Evolutionary conservation across 106 monocot genomes (phyloP), one percentile per base, ranked within the genome.

Genomic region (Ottelia alismoides): DNA sequence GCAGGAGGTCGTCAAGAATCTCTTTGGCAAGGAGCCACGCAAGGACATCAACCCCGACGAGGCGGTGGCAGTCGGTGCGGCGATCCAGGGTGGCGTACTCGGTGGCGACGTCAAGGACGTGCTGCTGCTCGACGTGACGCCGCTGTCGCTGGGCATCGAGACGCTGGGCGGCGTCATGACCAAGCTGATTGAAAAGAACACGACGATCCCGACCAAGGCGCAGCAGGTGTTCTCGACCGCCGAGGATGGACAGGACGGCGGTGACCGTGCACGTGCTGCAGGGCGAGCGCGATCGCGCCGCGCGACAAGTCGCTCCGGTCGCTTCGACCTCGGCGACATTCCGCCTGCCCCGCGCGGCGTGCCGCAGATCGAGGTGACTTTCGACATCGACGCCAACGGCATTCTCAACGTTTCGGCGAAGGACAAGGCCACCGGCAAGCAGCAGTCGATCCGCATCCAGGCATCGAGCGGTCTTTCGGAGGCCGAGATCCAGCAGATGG

Each of bases 401-500:
- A 56, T 56, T 20, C 56, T 56, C 56, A 30, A 27, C 6, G 56
- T 56, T 20, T 14, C 28, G 0, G 56, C 56, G 10, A 20, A 20
- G 3, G 56, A 56, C 30, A 56, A 56, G 56, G 56, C 30, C 9
- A 56, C 56, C n/a, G 56, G 56, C 0, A 56, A 56, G n/a, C 28
- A 56, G 56, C 53, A 53, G 53, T 27, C 28, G 4, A 56, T 56
- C 30, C 28, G 30, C 28, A 56, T 56, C 12, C 28, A 27, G 1
- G 56, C 30, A 17, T 27, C 56, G 28, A 56, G 56, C 56, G 31
- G 17, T 45, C 44, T 45, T 1, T 45, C 11, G 49, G 14, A 23
- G 16, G 49, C 65, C 53, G 62, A 88, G 88, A 84, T 90, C 25
- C 72, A 90, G 44, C 77, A 62, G 54, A 90, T 87, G 87, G 87